Base-by-base conservation (phyloP, 2,329 filamentous ascomycete species). In the Fusarium hainanense region DNA sequence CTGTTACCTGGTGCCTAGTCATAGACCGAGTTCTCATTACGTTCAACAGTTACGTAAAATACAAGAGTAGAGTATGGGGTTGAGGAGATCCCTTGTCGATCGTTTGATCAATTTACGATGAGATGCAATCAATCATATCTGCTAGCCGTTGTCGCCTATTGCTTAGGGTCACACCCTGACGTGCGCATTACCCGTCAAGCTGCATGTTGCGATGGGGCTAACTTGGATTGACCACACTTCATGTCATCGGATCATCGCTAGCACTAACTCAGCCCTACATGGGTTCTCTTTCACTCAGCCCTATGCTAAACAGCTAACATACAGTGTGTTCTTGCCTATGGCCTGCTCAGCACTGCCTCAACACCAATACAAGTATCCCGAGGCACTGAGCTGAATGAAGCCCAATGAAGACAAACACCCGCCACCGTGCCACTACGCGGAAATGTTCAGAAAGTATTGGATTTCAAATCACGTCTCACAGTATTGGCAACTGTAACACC, bases 391-490 rank as follows among this genome's bases (percentile, higher is more conserved):
- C n/a, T 18, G 7, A 13, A 21, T 6, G 5, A 21, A 16, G 23
- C 3, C 12, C 14, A 42, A 27, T 16, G n/a, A 20, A 20, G 10
- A 7, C 5, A 50, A 37, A 18, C 11, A 34, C 7, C 25, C 18
- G 34, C 34, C 49, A 18, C 49, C 14, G n/a, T 27, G 18, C n/a
- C 23, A 51, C 21, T 25, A n/a, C 23, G 21, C 7, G 18, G 27
- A 28, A 25, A 5, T 42, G 7, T 52, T 41, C 6, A 52, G 34
- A 12, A 21, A 18, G n/a, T 16, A 27, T 52, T 42, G 49, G 37
- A 58, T 57, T 57, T 63, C 50, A 43, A 57, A 63, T 28, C 58
- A 63, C 23, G 43, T 51, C 55, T 42, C 58, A 57, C 50, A 47
- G 18, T 54, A 54, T 43, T 60, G 16, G 3, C 12, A 43, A 32